Percentiles rank a stretch among this genome's conserved stretches.
phyloP scores from a whole-genome alignment of 345 rosid genomes.

The Diplotaxis tenuifolia region DNA sequence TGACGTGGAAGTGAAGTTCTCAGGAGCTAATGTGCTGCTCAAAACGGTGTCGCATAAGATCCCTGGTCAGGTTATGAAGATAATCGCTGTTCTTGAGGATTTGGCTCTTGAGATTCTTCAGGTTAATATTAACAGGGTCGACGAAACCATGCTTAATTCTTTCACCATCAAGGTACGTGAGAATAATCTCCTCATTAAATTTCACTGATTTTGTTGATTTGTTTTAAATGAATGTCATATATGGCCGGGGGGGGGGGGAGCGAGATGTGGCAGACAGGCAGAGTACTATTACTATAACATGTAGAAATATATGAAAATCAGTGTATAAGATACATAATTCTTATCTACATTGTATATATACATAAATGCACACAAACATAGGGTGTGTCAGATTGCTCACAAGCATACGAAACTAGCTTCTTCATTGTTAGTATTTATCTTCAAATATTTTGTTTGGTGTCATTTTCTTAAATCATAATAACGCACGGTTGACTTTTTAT shows the following conservation, averaged over 20 bases:
- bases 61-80: slow-evolving; percentile 83
- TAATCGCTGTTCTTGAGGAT: slow-evolving; percentile 72
- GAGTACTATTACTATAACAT: slow-evolving; percentile 29
- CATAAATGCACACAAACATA: slow-evolving; percentile 19
- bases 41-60: slow-evolving; percentile 80
- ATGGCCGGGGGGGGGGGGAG: background rate
- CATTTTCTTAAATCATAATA: no score
- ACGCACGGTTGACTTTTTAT: background rate
- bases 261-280: slow-evolving; percentile 26
- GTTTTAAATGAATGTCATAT: background rate
- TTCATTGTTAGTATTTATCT: no score
- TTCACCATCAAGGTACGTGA: slow-evolving; percentile 93
- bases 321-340: slow-evolving; percentile 1
- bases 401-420: background rate
- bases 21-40: slow-evolving; percentile 72
- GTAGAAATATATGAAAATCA: slow-evolving; percentile 15
- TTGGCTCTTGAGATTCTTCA: slow-evolving; percentile 83
- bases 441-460: no score
- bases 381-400: slow-evolving; percentile 25
- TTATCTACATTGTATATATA: slow-evolving; percentile 19
- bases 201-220: background rate
- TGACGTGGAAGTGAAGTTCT: slow-evolving; percentile 89
- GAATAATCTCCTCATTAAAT: slow-evolving; percentile 7
- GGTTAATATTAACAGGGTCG: slow-evolving; percentile 56
- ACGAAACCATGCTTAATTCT: slow-evolving; percentile 75